Base-by-base conservation (phyloP, 805 yeast genomes). In the Wickerhamomyces pijperi region DNA sequence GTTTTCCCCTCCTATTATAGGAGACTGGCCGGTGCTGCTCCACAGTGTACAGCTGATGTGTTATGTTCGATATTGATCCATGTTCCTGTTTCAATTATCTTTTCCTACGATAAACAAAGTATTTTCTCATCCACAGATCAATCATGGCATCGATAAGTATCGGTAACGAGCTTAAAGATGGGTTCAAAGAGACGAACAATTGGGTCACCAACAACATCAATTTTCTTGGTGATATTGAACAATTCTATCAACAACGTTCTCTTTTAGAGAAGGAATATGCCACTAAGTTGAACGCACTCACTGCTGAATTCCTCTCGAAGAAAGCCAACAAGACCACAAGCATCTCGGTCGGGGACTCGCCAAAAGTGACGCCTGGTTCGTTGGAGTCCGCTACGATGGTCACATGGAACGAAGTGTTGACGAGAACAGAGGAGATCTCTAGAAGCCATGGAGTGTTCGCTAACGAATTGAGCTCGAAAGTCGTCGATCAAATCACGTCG, bases 361-460 rank as follows among this genome's bases (percentile, higher is more conserved):
- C 99, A 0, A 72, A 77, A 33, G 73, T 84, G 34, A 92, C 99
- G 0, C 97, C 98, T 0, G 98, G 99, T 0, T 86, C 97, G 0
- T 65, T 90, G 37, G 97, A 92, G 55, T 72, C 83, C 46, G 95
- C 96, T 0, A 68, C 83, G 14, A 62, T 88, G 45, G 94, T 84
- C 12, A 74, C 94, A 2, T 90, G 98, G 98, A 85, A 74, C 35
- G 94, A 86, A 46, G 73, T 88, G 6, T 68, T 90, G 42, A 70
- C 82, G 3, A 92, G 85, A 53, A 84, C 95, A 1, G 97, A 88
- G 58, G 63, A 70, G 19, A 72, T 83, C 31, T 80, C 95, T 29
- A 73, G 68, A 39, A 94, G 83, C 48, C 78, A 76, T 48, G 55
- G 57, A 19, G 60, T 68, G 37, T 68, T 88, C 36, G 70, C 82